Evolutionary conservation across 1,284 basidiomycete genomes (phyloP).

Genomic region (Mycosarcoma mackinlayi): DNA sequence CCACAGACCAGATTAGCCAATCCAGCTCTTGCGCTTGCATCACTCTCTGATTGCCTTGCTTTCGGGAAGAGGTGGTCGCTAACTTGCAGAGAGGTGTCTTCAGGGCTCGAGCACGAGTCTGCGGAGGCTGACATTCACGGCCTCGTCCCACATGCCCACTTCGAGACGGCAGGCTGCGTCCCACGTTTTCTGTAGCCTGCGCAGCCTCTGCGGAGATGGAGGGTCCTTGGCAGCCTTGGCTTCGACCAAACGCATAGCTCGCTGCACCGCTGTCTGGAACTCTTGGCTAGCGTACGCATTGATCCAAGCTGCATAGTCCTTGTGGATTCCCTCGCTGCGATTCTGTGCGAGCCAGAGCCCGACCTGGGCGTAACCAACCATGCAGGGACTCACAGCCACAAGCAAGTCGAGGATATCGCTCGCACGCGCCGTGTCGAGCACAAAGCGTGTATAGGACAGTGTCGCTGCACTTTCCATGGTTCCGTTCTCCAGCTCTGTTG

Average conservation of each 20-base stretch:
- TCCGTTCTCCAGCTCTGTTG: slow-evolving; percentile 34
- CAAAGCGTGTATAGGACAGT: slow-evolving; percentile 63
- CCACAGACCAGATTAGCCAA: slow-evolving; percentile 2
- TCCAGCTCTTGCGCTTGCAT: not conserved
- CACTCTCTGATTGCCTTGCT: not conserved
- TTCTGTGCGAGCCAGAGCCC: slow-evolving; percentile 74
- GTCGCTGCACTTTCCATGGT: slow-evolving; percentile 60
- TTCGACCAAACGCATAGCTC: slow-evolving; percentile 75
- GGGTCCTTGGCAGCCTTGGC: slow-evolving; percentile 72
- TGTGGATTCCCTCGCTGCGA: slow-evolving; percentile 10
- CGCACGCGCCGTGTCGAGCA: slow-evolving; percentile 55
- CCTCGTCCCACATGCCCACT: slow-evolving; percentile 89
- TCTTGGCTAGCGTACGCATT: slow-evolving; percentile 79
- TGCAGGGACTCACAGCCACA: slow-evolving; percentile 85
- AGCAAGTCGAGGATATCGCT: slow-evolving; percentile 79
- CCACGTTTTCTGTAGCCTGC: slow-evolving; percentile 81
- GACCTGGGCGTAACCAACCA: slow-evolving; percentile 94
- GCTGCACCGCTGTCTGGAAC: slow-evolving; percentile 78
- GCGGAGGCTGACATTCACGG: slow-evolving; percentile 69
- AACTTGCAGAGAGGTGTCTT: too few relatives aligned
- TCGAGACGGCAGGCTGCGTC: slow-evolving; percentile 80
- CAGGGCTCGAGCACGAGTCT: slow-evolving; percentile 30
- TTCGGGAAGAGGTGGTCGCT: too few relatives aligned
- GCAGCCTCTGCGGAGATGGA: slow-evolving; percentile 75
- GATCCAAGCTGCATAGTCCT: slow-evolving; percentile 75